These are phyloP conservation scores for Isatis lusitanica DNA, from an alignment of 441 rosid species.

Conservation along the genomic window DNA sequence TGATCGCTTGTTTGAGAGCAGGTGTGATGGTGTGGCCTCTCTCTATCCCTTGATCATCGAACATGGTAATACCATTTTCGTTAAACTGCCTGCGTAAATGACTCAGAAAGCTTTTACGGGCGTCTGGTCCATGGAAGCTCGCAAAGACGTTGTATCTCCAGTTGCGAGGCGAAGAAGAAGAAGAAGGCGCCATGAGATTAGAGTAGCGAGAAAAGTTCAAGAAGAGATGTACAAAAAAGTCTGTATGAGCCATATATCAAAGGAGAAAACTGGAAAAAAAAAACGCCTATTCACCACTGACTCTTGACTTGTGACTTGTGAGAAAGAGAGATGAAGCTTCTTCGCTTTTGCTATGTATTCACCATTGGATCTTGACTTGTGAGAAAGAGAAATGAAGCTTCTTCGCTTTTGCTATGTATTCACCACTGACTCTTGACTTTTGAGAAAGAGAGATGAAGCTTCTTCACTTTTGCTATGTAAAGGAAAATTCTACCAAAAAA, in stretches of 20 bases:
- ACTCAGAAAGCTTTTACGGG: not conserved
- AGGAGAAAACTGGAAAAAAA: not conserved
- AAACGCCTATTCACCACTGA: not conserved
- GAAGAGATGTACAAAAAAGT: not conserved
- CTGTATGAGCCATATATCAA: not conserved
- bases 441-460: not conserved
- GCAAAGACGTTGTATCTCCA: not conserved
- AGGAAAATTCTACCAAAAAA: not conserved
- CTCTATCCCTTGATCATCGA: not conserved
- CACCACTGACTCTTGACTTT: not conserved
- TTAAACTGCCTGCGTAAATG: not conserved
- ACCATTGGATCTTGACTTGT: too few relatives aligned
- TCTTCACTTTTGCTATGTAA: not conserved
- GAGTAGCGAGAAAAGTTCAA: not conserved
- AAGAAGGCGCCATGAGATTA: not conserved
- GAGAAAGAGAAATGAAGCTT: not conserved
- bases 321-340: not conserved
- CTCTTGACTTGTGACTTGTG: not conserved
- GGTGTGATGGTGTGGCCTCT: not conserved
- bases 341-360: not conserved
- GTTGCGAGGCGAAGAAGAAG: not conserved
- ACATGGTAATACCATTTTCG: not conserved
- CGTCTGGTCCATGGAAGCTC: not conserved
- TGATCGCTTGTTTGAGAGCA: not conserved
- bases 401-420: not conserved